phyloP scores from a whole-genome alignment of 225 moss, liverwort and hornwort genomes.

The Sphagnum contortum region DNA sequence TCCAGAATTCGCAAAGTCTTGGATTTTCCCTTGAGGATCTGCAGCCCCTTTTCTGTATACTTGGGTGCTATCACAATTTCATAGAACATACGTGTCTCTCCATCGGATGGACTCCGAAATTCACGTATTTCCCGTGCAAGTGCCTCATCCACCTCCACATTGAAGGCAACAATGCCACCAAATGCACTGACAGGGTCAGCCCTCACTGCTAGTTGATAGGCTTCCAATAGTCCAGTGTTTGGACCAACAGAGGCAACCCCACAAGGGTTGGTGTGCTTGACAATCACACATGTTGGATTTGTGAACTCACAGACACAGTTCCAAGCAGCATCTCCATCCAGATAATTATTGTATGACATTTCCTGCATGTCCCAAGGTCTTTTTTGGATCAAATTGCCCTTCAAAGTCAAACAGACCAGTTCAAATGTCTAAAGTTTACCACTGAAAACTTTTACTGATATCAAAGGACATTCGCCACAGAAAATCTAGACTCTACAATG shows the following conservation, averaged over 20 bases:
- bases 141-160: constrained; percentile 92
- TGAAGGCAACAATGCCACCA: constrained; percentile 97
- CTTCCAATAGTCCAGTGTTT: constrained; percentile 64
- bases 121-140: constrained; percentile 91
- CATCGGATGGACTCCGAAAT: constrained; percentile 81
- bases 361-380: constrained; percentile 35
- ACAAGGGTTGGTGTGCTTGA: constrained; percentile 98
- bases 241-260: constrained; percentile 84
- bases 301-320: constrained; percentile 92
- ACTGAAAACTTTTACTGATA: too few relatives aligned
- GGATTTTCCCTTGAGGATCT: constrained; percentile 91
- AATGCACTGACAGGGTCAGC: constrained; percentile 98
- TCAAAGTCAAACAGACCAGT: too few relatives aligned
- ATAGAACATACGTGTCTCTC: constrained; percentile 92
- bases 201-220: constrained; percentile 79
- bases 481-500: neutral
- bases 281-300: constrained; percentile 85
- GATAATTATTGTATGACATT: constrained; percentile 99
- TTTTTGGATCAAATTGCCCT: neutral
- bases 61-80: constrained; percentile 91
- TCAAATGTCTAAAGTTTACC: too few relatives aligned
- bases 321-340: constrained; percentile 98
- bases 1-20: constrained; percentile 86
- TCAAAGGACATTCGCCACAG: too few relatives aligned
- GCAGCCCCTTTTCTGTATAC: constrained; percentile 71